Evolutionary conservation across 2,329 filamentous ascomycete species (phyloP), one percentile per base, ranked within the genome.

Genomic region (Penicillium sp.): DNA sequence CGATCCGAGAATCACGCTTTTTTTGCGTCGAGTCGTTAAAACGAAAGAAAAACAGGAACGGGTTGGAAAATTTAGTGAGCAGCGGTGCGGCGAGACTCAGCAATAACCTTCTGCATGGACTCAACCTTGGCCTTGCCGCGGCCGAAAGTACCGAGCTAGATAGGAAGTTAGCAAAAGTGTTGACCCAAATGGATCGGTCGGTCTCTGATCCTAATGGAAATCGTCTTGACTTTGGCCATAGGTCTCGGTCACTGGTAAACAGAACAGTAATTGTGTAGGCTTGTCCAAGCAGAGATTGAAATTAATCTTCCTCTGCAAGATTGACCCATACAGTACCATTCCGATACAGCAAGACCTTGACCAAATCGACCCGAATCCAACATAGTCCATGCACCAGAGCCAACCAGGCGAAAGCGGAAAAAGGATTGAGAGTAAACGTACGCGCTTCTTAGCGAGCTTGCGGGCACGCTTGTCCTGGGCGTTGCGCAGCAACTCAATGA

Each of bases 51-150:
- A 64, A 67, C 65, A 60, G 55, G 56, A 63, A 59, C 53, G 59
- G 57, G 58, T 59, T 57, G 60, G 58, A 53, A 54, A 55, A 51
- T 79, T 84, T 87, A 89, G 81, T 88, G 86, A 79, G 49, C 87
- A 65, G 64, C 63, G 64, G 86, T 82, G 77, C 88, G 84, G 82
- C 93, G 92, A 78, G 92, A 88, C 85, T 97, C 94, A 75, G 93
- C 91, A 78, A 99, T 99, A 81, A 99, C 90, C 75, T 91, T 87
- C 83, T 92, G 91, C 83, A 99, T 91, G 84, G 97, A 93, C 79
- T 99, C 94, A 71, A 99, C 94, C 93, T 99, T 99, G 79, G 86
- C 88, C 93, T 99, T 99, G 77, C 93, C 93, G 81, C 94, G 93
- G 77, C 91, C 90, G 82, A 97, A 97, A 73, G 94, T 97, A 79